Base-by-base conservation (phyloP, 2,329 filamentous ascomycete species). In the Cladophialophora yegresii region DNA sequence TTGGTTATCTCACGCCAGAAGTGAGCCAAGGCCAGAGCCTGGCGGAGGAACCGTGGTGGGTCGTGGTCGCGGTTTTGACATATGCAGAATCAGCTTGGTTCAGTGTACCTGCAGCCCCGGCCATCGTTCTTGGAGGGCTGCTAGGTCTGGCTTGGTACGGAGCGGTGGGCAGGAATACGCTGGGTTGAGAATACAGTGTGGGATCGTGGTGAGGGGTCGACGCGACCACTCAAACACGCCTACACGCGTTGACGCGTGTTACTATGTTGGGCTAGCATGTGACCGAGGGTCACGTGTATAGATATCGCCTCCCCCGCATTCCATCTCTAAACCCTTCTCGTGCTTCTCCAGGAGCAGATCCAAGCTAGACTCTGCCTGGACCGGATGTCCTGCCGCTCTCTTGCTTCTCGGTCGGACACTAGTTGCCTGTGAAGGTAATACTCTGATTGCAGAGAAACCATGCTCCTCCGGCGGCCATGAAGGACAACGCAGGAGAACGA, bases 31-130 rank as follows among this genome's bases (percentile, higher is more conserved):
- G 86, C 0, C 80, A 77, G 54, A 85, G 82, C 68, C 71, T 88
- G 51, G 85, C 76, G 0, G 77, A 80, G 43, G 85, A 88, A 65
- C 84, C 86, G 0, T 88, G 85, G 84, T 88, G 85, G 84, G 81
- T 88, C 20, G 84, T 87, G 3, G 80, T 87, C 1, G 81, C 85
- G 1, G 82, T 83, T 74, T 66, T 78, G 5, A 77, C 76, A 23
- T 84, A 81, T 72, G 77, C 81, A 2, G 78, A 76, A 9, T 79
- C 77, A 49, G 74, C 76, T n/a, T 84, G 80, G 78, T 84, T 83
- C 67, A 73, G 74, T 2, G 65, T 83, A 1, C 75, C 72, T 23
- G 76, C 81, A 1, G 75, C 81, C 0, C 58, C 77, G 32, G 78
- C 80, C 0, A 83, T 83, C 68, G 54, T 83, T 0, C 23, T 80